phyloP scores from a whole-genome alignment of 1,284 basidiomycete species.

The Pseudomicrostroma phylloplanum region DNA sequence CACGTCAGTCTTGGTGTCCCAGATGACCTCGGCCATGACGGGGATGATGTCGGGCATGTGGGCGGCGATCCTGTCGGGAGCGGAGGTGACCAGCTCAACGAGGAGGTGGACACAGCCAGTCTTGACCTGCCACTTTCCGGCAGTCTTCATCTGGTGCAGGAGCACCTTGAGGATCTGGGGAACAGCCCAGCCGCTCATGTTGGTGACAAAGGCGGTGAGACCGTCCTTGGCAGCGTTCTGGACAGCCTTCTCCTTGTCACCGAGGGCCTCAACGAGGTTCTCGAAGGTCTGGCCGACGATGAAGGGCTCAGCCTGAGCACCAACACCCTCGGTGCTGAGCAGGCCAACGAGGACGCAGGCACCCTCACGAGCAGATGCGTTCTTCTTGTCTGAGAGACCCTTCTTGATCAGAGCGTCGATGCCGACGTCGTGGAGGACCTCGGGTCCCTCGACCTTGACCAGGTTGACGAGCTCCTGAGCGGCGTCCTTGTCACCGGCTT shows the following conservation, averaged over 20 bases:
- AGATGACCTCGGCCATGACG: constrained; percentile 88
- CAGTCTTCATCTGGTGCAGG: constrained; percentile 88
- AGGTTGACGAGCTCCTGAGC: constrained; percentile 53
- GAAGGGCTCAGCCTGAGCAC: constrained; percentile 80
- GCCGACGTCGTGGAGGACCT: constrained; percentile 68
- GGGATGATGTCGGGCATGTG: constrained; percentile 96
- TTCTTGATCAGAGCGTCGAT: constrained; percentile 76
- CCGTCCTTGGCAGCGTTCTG: constrained; percentile 79
- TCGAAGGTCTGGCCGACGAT: constrained; percentile 77
- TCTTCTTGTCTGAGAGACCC: constrained; percentile 60
- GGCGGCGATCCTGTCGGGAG: constrained; percentile 76
- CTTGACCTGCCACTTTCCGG: constrained; percentile 99
- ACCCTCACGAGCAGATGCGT: constrained; percentile 70
- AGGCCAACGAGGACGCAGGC: constrained; percentile 60
- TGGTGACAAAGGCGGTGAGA: constrained; percentile 69
- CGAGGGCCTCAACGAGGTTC: constrained; percentile 81
- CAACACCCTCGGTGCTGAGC: constrained; percentile 68
- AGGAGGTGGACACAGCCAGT: constrained; percentile 76
- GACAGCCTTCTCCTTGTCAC: constrained; percentile 82
- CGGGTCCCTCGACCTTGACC: constrained; percentile 65
- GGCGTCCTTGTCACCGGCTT: constrained; percentile 51
- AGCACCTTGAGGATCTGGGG: constrained; percentile 79
- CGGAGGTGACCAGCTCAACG: constrained; percentile 80
- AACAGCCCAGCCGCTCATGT: constrained; percentile 85
- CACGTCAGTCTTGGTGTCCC: constrained; percentile 99